Evolutionary conservation across 345 rosid species (phyloP).

Genomic region (Eucalyptus fibrosa): DNA sequence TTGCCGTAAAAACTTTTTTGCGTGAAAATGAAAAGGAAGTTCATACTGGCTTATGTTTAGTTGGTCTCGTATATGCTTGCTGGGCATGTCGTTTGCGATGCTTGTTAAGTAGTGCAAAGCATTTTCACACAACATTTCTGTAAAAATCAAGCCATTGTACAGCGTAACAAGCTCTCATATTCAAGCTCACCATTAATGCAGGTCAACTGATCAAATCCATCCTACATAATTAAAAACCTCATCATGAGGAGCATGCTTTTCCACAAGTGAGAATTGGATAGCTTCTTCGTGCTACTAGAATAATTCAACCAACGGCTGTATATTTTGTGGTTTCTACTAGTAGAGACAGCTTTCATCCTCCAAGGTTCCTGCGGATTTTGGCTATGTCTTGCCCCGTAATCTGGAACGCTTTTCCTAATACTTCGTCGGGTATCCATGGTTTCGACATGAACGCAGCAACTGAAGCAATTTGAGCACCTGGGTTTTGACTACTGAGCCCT

Average conservation of each 20-base stretch:
- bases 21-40: neutral
- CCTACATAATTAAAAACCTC: neutral
- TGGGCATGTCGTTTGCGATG: neutral
- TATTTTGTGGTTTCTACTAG: neutral
- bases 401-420: slow-evolving; percentile 32
- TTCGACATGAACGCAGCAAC: slow-evolving; percentile 26
- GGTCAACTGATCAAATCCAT: neutral
- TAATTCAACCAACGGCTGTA: neutral
- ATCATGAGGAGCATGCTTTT: neutral
- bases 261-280: neutral
- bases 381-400: slow-evolving; percentile 25
- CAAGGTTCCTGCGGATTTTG: slow-evolving; percentile 30
- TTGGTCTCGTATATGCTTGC: neutral
- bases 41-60: neutral
- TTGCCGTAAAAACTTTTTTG: neutral
- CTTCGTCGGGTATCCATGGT: slow-evolving; percentile 17
- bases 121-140: neutral
- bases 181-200: neutral
- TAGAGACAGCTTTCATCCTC: slow-evolving; percentile 8
- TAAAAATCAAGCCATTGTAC: neutral
- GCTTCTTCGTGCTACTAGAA: neutral
- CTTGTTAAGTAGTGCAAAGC: neutral
- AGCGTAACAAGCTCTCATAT: neutral
- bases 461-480: slow-evolving; percentile 50
- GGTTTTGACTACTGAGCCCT: slow-evolving; percentile 61